A percentile compares a stretch with the other conserved stretches of the same genome.
Conservation (phyloP, 352 stramenopile species). For the Ophiocytium majus region DNA sequence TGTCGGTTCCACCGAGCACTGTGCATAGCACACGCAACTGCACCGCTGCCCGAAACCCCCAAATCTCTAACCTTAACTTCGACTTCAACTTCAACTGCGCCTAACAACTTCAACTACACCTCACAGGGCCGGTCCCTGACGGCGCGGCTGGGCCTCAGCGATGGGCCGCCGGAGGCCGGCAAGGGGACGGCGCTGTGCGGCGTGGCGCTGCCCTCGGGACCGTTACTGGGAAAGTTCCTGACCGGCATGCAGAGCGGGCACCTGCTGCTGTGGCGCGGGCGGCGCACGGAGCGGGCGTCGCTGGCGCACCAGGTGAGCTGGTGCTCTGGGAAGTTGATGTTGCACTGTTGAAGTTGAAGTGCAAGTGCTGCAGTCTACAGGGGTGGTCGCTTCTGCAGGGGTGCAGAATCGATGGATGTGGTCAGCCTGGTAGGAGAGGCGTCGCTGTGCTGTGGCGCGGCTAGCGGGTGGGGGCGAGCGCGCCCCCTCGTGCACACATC, state of each 20-base stretch:
- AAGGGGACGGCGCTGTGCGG: slow-evolving; percentile 52
- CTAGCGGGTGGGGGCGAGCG: not conserved
- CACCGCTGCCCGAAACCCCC: no score
- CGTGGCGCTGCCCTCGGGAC: slow-evolving; percentile 24
- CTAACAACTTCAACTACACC: no score
- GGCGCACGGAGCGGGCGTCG: not conserved
- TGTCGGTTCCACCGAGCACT: no score
- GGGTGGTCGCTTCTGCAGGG: not conserved
- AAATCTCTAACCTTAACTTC: no score
- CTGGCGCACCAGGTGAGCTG: not conserved
- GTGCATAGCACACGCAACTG: no score
- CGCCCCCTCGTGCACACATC: not conserved
- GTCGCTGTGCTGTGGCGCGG: not conserved
- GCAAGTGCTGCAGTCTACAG: not conserved
- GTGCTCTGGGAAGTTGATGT: not conserved
- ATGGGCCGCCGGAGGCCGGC: slow-evolving; percentile 17
- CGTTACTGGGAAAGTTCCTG: slow-evolving; percentile 25
- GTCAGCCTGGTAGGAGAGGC: not conserved
- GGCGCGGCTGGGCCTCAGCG: not conserved
- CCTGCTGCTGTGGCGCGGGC: slow-evolving; percentile 46
- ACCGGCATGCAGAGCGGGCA: slow-evolving; percentile 48
- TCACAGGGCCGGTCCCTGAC: not conserved
- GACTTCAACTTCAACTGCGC: no score
- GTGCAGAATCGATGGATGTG: not conserved
- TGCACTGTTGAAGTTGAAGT: not conserved